Conservation (phyloP, 169 alveolate species). For the Cryptosporidium meleagridis region DNA sequence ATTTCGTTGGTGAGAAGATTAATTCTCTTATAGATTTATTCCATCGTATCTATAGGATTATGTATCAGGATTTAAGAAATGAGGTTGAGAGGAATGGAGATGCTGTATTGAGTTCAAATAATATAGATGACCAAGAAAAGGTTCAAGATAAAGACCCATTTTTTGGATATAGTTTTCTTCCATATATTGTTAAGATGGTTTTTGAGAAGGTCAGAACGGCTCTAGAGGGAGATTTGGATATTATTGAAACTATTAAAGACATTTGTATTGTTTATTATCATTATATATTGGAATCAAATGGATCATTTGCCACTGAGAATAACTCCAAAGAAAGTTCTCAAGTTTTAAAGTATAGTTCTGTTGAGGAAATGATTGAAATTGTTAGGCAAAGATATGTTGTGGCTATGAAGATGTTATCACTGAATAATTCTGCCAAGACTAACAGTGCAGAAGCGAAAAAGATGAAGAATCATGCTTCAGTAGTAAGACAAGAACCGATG, state of each 20-base stretch:
- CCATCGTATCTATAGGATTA: slow-evolving; percentile 61
- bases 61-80: slow-evolving; percentile 64
- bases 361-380: slow-evolving; percentile 68
- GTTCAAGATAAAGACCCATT: not conserved
- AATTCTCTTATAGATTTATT: slow-evolving; percentile 2
- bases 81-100: slow-evolving; percentile 10
- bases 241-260: slow-evolving; percentile 50
- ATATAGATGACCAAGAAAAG: not conserved
- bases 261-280: slow-evolving; percentile 72
- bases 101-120: not conserved
- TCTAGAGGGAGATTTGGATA: slow-evolving; percentile 39
- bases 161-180: slow-evolving; percentile 10
- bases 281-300: slow-evolving; percentile 50
- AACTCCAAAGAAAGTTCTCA: not conserved
- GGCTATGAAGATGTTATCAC: slow-evolving; percentile 66
- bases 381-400: slow-evolving; percentile 69
- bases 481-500: not conserved
- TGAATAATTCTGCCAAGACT: slow-evolving; percentile 55
- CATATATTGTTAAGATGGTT: slow-evolving; percentile 57
- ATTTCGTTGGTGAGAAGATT: slow-evolving; percentile 1
- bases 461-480: not conserved
- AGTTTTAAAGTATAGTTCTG: slow-evolving; percentile 7
- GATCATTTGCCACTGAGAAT: not conserved
- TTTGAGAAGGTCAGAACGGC: slow-evolving; percentile 40
- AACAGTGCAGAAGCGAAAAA: slow-evolving; percentile 10